Percentiles rank a stretch among this genome's conserved stretches.
Evolutionary conservation across 495 filamentous ascomycete genomes (phyloP).

Genomic region (Aspergillus avenaceus): DNA sequence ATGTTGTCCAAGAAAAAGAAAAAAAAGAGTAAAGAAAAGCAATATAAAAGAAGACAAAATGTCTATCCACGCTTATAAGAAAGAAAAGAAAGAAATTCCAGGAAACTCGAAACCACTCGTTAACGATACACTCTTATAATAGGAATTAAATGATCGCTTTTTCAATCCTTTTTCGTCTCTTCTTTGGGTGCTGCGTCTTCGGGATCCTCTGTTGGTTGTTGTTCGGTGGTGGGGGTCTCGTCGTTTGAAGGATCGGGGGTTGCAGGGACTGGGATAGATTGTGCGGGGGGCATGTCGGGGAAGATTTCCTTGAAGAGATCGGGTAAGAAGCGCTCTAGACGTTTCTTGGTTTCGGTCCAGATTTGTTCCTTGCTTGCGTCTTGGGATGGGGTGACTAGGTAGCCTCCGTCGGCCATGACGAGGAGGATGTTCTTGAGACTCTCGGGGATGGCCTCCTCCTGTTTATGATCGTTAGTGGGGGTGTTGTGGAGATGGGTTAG

Average conservation of each 20-base stretch:
- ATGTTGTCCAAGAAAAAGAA: constrained; percentile 8
- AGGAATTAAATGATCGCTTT: too few species aligned
- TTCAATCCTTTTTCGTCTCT: too few species aligned
- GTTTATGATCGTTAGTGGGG: constrained; percentile 2
- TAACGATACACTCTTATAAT: too few species aligned
- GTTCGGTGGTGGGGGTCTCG: constrained; percentile 1
- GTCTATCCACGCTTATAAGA: constrained; percentile 10
- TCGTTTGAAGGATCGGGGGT: constrained; percentile 15
- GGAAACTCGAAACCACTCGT: too few species aligned
- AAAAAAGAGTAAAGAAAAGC: too few species aligned
- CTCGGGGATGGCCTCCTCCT: constrained; percentile 95
- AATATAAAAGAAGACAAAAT: background rate
- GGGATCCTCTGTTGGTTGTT: background rate
- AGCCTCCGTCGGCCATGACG: constrained; percentile 89
- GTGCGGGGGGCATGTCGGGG: constrained; percentile 30
- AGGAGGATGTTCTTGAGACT: constrained; percentile 94
- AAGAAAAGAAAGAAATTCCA: too few species aligned
- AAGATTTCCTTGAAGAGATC: constrained; percentile 57
- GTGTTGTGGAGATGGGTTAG: too few species aligned
- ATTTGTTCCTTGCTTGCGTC: constrained; percentile 44
- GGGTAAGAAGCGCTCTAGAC: constrained; percentile 86
- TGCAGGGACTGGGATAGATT: constrained; percentile 18
- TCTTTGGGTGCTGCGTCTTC: too few species aligned
- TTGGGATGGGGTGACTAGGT: constrained; percentile 63
- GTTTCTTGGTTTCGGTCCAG: constrained; percentile 72